Evolutionary conservation across 257 asterid genomes (phyloP).

Genomic region (Penstemon eatonii): DNA sequence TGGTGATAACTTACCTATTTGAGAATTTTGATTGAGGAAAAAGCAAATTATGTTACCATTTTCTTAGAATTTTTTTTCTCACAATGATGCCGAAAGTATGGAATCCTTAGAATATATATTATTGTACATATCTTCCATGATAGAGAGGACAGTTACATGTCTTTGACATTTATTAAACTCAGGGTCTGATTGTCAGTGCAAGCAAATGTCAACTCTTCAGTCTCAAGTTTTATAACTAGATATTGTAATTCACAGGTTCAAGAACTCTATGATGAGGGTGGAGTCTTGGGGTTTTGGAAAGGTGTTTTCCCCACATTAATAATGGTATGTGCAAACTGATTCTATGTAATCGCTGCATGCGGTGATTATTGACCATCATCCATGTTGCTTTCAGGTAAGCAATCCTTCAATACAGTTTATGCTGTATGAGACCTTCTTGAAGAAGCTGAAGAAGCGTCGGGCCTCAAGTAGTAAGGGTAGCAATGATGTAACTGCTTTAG

Average conservation of each 20-base stretch:
- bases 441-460: slow-evolving; percentile 72
- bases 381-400: slow-evolving; percentile 67
- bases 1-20: slow-evolving; percentile 1
- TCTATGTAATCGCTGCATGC: slow-evolving; percentile 22
- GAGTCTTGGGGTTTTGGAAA: slow-evolving; percentile 89
- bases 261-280: slow-evolving; percentile 87
- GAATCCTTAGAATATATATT: not conserved
- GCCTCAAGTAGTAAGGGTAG: slow-evolving; percentile 42
- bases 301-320: slow-evolving; percentile 92
- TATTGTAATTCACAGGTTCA: slow-evolving; percentile 59
- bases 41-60: slow-evolving; percentile 6
- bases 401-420: slow-evolving; percentile 96
- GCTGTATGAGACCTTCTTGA: slow-evolving; percentile 90
- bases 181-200: slow-evolving; percentile 12
- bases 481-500: slow-evolving; percentile 70
- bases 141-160: slow-evolving; percentile 1
- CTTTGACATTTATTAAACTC: slow-evolving; percentile 19
- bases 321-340: slow-evolving; percentile 67
- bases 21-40: not conserved
- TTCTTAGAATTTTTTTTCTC: not conserved
- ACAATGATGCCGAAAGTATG: not conserved
- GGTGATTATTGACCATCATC: slow-evolving; percentile 37
- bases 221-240: slow-evolving; percentile 25
- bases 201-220: slow-evolving; percentile 13
- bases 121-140: not conserved